Evolutionary conservation across 257 asterid species (phyloP), one percentile per base, ranked within the genome.

Genomic region (Nicotiana benthamiana): DNA sequence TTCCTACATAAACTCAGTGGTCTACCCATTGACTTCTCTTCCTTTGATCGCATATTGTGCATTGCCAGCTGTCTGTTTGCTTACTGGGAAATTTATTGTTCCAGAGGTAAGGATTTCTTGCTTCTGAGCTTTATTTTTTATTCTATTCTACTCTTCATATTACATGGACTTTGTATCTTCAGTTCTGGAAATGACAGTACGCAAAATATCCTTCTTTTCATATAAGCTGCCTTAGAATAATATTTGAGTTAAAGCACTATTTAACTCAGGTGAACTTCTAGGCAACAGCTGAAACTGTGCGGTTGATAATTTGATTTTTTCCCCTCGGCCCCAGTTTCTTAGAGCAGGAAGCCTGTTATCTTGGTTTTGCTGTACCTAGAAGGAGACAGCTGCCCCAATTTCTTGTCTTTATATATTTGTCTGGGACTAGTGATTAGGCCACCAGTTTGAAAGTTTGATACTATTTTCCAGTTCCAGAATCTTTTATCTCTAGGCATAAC

Each of bases 31-130:
- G 84, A 95, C 98, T 26, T 95, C 98, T 9, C n/a, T 95, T 82
- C 99, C 99, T 6, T 85, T 95, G 94, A 84, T 95, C 56, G 89
- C 90, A 51, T 95, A 95, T 77, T 95, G 99, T 82, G 88, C 97
- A 76, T 84, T 95, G 82, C 99, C 99, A 9, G 99, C 99, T 1
- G 92, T 95, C 83, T 95, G 99, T 85, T 93, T 95, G 56, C 92
- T 95, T 52, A 95, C 99, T 0, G 99, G 98, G 17, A 93, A 89
- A 85, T 95, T 95, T 85, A 95, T 95, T 4, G 99, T 95, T 63
- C 97, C 98, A 4, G 93, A 92, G 97, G 99, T 92, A 80, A 90
- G 61, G 43, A 26, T 74, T 74, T 18, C 43, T 48, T 53, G 16
- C 43, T 3, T 40, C 13, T n/a, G 16, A 52, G 24, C 4, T 43